Conservation (phyloP, 2,329 filamentous ascomycete species). For the Didymella arachidicola region DNA sequence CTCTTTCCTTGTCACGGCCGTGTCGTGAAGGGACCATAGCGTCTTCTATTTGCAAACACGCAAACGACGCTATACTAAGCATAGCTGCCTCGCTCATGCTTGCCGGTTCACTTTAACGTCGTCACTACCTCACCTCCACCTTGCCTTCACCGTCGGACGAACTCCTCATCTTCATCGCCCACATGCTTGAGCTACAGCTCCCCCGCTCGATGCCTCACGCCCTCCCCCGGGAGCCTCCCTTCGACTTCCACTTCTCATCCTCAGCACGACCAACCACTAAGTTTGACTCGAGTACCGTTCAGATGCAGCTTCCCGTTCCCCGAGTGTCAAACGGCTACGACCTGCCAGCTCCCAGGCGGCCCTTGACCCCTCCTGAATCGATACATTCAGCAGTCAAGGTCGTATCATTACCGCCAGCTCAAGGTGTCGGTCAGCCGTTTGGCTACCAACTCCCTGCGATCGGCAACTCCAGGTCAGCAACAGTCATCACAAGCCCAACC, state of each 20-base stretch:
- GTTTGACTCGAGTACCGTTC: conserved; percentile 36
- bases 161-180: conserved; percentile 33
- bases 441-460: conserved; percentile 48
- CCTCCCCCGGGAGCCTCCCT: conserved; percentile 45
- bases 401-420: conserved; percentile 39
- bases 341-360: conserved; percentile 31
- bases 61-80: conserved; percentile 18
- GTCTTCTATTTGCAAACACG: conserved; percentile 27
- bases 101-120: conserved; percentile 25
- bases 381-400: conserved; percentile 44
- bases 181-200: conserved; percentile 53
- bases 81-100: conserved; percentile 25
- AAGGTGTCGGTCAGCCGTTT: conserved; percentile 41
- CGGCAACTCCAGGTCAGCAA: conserved; percentile 44
- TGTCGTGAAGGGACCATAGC: conserved; percentile 20
- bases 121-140: conserved; percentile 21
- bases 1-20: conserved; percentile 21
- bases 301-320: conserved; percentile 47
- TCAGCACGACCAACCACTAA: conserved; percentile 34
- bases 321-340: conserved; percentile 36
- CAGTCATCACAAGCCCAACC: conserved; percentile 22
- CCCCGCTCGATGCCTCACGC: conserved; percentile 53
- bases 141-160: conserved; percentile 14
- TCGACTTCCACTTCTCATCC: conserved; percentile 44
- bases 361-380: conserved; percentile 47